These are phyloP conservation scores for Ilex asprella DNA, from an alignment of 257 asterid species.

Conservation along the genomic window DNA sequence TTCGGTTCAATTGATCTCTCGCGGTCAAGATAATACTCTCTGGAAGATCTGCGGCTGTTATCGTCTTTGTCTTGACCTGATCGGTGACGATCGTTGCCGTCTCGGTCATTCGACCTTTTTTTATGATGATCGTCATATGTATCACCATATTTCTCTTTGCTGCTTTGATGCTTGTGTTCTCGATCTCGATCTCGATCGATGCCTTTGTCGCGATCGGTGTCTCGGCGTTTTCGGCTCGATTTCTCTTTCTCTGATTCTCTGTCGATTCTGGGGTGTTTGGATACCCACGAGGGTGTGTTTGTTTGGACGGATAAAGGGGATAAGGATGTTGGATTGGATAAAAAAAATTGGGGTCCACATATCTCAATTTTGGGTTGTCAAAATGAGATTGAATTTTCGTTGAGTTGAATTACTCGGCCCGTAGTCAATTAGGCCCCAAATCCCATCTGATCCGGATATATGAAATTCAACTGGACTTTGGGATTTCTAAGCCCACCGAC, in stretches of 20 bases:
- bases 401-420: too few relatives aligned
- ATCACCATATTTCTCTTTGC: slow-evolving; percentile 31
- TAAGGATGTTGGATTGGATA: too few relatives aligned
- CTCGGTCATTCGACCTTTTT: slow-evolving; percentile 26
- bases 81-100: slow-evolving; percentile 26
- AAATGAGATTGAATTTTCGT: too few relatives aligned
- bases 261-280: neutral
- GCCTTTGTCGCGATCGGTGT: slow-evolving; percentile 11
- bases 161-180: slow-evolving; percentile 16
- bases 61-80: slow-evolving; percentile 37
- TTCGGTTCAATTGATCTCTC: slow-evolving; percentile 13
- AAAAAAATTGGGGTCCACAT: too few relatives aligned
- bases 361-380: too few relatives aligned
- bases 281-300: too few relatives aligned
- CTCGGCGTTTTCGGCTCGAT: slow-evolving; percentile 56
- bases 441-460: too few relatives aligned
- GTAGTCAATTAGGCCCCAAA: too few relatives aligned
- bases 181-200: neutral
- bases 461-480: too few relatives aligned
- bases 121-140: slow-evolving; percentile 35
- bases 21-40: slow-evolving; percentile 22
- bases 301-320: too few relatives aligned
- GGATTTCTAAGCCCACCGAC: too few relatives aligned
- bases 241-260: slow-evolving; percentile 46
- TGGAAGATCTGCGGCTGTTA: slow-evolving; percentile 17